Percentiles rank a stretch among this genome's conserved stretches.
Conservation (phyloP, 2,329 filamentous ascomycete species). For the Beauveria varroae region DNA sequence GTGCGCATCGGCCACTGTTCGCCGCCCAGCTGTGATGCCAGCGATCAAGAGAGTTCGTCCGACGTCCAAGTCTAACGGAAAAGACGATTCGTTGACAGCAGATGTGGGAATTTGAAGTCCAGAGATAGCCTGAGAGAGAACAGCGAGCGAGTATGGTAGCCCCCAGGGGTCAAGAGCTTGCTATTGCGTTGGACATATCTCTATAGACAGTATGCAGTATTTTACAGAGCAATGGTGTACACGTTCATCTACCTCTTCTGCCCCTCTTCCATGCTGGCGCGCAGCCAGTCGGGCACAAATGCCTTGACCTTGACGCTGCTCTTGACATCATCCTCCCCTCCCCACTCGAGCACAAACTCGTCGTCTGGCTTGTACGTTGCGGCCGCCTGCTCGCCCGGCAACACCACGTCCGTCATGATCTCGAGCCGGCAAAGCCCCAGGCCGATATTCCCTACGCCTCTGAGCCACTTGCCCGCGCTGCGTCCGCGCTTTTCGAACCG, state of each 20-base stretch:
- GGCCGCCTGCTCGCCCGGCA: conserved; percentile 61
- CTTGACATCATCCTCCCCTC: conserved; percentile 32
- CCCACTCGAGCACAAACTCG: conserved; percentile 53
- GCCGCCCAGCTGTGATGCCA: too few relatives aligned
- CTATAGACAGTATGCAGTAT: not conserved
- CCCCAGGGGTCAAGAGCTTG: not conserved
- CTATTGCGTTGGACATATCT: not conserved
- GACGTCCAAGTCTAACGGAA: too few relatives aligned
- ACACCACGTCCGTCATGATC: conserved; percentile 74
- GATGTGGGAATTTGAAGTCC: too few relatives aligned
- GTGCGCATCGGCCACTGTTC: too few relatives aligned
- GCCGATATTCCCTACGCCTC: conserved; percentile 75
- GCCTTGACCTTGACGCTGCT: conserved; percentile 57
- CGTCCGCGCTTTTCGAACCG: conserved; percentile 52
- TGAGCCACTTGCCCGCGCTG: conserved; percentile 73
- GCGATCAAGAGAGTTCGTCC: too few relatives aligned
- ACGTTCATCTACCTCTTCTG: not conserved
- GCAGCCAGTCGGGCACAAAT: conserved; percentile 74
- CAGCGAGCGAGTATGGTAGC: too few relatives aligned
- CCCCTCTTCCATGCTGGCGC: conserved; percentile 29
- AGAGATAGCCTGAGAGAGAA: too few relatives aligned
- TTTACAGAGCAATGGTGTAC: not conserved
- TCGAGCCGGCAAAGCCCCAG: conserved; percentile 81
- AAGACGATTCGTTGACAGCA: too few relatives aligned
- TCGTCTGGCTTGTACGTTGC: conserved; percentile 54